phyloP scores from a whole-genome alignment of 2,329 filamentous ascomycete species.

The Aspergillus brunneoviolaceus region DNA sequence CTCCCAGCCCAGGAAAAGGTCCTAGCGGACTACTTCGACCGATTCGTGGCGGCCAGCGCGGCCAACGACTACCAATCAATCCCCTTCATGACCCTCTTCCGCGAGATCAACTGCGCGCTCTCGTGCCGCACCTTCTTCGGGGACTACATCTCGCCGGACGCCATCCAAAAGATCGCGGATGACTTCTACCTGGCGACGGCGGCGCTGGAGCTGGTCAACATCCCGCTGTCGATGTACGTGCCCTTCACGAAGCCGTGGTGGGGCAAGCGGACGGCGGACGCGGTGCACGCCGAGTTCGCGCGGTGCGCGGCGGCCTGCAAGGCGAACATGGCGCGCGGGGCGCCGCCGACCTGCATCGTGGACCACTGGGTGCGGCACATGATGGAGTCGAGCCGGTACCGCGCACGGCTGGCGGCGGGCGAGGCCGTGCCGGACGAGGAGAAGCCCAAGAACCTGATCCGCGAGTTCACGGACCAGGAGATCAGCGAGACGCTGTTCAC shows the following conservation, averaged over 20 bases:
- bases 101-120: constrained; percentile 84
- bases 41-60: constrained; percentile 69
- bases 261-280: constrained; percentile 81
- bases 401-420: constrained; percentile 67
- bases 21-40: constrained; percentile 74
- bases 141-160: constrained; percentile 81
- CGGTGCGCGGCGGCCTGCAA: constrained; percentile 85
- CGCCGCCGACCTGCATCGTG: constrained; percentile 78
- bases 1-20: constrained; percentile 86
- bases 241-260: constrained; percentile 89
- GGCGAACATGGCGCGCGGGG: constrained; percentile 76
- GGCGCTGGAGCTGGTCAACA: constrained; percentile 88
- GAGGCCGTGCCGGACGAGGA: constrained; percentile 48
- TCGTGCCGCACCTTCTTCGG: constrained; percentile 88
- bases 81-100: constrained; percentile 80
- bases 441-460: constrained; percentile 51
- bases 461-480: constrained; percentile 52
- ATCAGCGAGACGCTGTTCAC: constrained; percentile 54
- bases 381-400: constrained; percentile 74
- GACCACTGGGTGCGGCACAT: constrained; percentile 84
- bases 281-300: constrained; percentile 78
- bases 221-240: constrained; percentile 72
- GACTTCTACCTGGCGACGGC: constrained; percentile 91
- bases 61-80: constrained; percentile 65
- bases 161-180: constrained; percentile 83